Evolutionary conservation across 257 asterid genomes (phyloP).

Genomic region (Nicotiana tomentosiformis): DNA sequence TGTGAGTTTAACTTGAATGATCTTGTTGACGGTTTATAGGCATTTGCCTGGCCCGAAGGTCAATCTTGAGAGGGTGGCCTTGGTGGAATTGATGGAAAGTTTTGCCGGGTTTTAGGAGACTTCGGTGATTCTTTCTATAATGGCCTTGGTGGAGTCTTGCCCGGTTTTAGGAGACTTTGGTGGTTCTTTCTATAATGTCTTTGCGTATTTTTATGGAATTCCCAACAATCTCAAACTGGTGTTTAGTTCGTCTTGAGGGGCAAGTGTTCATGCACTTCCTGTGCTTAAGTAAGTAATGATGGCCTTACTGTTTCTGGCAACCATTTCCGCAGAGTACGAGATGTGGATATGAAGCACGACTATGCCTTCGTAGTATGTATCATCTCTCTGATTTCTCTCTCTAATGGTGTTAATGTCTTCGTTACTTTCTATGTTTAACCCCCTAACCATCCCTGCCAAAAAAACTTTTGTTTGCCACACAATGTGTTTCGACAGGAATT

Average conservation of each 20-base stretch:
- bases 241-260: slow-evolving; percentile 96
- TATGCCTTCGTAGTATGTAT: slow-evolving; percentile 93
- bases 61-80: slow-evolving; percentile 96
- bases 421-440: neutral
- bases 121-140: slow-evolving; percentile 83
- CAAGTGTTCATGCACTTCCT: slow-evolving; percentile 84
- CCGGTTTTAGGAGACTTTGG: slow-evolving; percentile 96
- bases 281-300: slow-evolving; percentile 86
- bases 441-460: neutral
- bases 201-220: slow-evolving; percentile 94
- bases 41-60: slow-evolving; percentile 86
- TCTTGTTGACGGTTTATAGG: slow-evolving; percentile 95
- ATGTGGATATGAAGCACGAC: slow-evolving; percentile 99
- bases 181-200: slow-evolving; percentile 85
- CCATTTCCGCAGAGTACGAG: slow-evolving; percentile 99
- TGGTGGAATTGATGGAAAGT: slow-evolving; percentile 79
- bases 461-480: slow-evolving; percentile 19
- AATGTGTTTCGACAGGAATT: slow-evolving; percentile 53
- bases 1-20: slow-evolving; percentile 79
- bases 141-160: slow-evolving; percentile 86
- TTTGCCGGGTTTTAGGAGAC: slow-evolving; percentile 91
- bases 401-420: neutral
- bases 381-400: slow-evolving; percentile 13
- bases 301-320: slow-evolving; percentile 99
- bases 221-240: slow-evolving; percentile 90